These are phyloP conservation scores for Orychophragmus violaceus DNA, from an alignment of 345 rosid species.

Conservation along the genomic window DNA sequence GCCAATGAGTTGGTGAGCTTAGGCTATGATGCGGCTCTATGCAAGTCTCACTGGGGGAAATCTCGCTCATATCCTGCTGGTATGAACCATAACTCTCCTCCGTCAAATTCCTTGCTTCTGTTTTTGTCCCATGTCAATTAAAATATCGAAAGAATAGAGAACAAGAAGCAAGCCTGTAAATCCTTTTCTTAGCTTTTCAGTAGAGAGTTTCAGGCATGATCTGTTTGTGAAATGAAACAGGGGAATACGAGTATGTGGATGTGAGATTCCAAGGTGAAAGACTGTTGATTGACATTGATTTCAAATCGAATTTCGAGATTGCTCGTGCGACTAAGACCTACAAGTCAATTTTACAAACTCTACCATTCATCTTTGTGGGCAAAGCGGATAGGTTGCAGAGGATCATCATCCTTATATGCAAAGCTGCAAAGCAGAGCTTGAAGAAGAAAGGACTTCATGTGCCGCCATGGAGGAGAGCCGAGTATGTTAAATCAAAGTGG, in stretches of 20 bases:
- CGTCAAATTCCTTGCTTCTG: neutral
- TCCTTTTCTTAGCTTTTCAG: neutral
- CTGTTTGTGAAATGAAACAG: constrained; percentile 36
- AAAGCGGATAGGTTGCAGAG: constrained; percentile 59
- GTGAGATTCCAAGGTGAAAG: constrained; percentile 59
- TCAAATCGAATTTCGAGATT: constrained; percentile 79
- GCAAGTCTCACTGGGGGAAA: constrained; percentile 91
- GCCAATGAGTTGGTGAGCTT: constrained; percentile 47
- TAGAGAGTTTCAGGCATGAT: neutral
- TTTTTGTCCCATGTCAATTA: neutral
- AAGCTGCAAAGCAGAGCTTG: constrained; percentile 73
- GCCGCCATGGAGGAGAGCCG: constrained; percentile 87
- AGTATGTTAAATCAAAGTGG: constrained; percentile 85
- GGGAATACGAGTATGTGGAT: constrained; percentile 72
- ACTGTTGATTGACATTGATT: constrained; percentile 66
- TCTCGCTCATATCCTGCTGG: constrained; percentile 66
- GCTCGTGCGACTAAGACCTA: constrained; percentile 78
- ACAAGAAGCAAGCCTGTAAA: neutral
- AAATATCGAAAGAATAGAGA: neutral
- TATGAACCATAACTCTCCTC: constrained; percentile 21
- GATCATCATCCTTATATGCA: constrained; percentile 52
- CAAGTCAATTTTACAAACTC: constrained; percentile 56
- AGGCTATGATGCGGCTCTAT: constrained; percentile 69
- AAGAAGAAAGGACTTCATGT: constrained; percentile 87
- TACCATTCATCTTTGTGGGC: constrained; percentile 75